A percentile compares a stretch with the other conserved stretches of the same genome.
These are phyloP conservation scores for Candida sanyaensis DNA, from an alignment of 1,139 yeast species.

Conservation along the genomic window DNA sequence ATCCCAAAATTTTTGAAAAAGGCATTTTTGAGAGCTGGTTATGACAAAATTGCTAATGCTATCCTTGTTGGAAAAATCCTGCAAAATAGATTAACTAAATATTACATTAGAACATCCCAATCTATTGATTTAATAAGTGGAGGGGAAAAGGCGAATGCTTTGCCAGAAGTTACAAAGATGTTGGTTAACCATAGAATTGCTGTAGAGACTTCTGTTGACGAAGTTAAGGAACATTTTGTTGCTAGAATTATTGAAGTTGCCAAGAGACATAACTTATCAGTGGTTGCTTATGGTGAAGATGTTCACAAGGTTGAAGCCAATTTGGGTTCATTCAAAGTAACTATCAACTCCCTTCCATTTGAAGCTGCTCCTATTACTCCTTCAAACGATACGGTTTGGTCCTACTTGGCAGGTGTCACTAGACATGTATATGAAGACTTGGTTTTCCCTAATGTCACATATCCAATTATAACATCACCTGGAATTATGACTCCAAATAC, in stretches of 20 bases:
- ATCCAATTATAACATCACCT: conserved; percentile 61
- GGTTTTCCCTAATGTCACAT: conserved; percentile 32
- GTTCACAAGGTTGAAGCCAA: conserved; percentile 17
- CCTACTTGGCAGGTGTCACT: conserved; percentile 42
- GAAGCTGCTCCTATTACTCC: conserved; percentile 44
- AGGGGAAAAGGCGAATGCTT: conserved; percentile 43
- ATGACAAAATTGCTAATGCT: conserved; percentile 32
- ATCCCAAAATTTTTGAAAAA: conserved; percentile 22
- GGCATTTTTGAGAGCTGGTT: conserved; percentile 35
- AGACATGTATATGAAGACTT: conserved; percentile 47
- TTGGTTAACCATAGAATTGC: conserved; percentile 39
- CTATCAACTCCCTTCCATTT: conserved; percentile 16
- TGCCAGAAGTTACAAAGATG: conserved; percentile 38
- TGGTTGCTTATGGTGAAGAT: conserved; percentile 23
- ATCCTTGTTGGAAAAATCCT: conserved; percentile 23
- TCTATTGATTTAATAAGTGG: conserved; percentile 38
- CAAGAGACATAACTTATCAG: conserved; percentile 26
- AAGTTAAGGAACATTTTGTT: conserved; percentile 24
- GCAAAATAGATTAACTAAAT: conserved; percentile 21
- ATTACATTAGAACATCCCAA: conserved; percentile 37
- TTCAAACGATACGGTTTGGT: conserved; percentile 38
- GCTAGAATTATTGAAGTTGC: conserved; percentile 27
- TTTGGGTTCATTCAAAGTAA: conserved; percentile 29
- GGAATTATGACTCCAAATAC: conserved; percentile 78
- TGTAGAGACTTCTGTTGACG: conserved; percentile 19